Evolutionary conservation across 1,284 basidiomycete species (phyloP), one percentile per base, ranked within the genome.

Genomic region (Ustilago sp.): DNA sequence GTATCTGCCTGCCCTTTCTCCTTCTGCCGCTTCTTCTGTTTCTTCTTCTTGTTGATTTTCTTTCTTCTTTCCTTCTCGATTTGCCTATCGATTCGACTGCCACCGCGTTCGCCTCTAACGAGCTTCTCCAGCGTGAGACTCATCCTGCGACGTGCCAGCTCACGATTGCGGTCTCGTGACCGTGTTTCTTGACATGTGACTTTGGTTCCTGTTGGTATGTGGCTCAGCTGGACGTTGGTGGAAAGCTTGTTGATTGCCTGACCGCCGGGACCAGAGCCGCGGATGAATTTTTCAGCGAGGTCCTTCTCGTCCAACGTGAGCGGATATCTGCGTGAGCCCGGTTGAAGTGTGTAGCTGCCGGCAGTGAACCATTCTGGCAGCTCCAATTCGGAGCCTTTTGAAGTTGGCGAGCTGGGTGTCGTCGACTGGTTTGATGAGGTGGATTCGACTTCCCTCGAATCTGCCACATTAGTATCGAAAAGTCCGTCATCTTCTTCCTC

Each of bases 191-290:
- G 83, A 56, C 82, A 83, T 8, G 71, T 79, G 51, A 85, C 58
- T n/a, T 73, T 74, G n/a, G 62, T 73, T 12, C 78, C 77, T 2
- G 83, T 85, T 0, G 83, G 83, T 5, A 63, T 36, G 58, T 85
- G 83, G 0, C 72, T 68, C 8, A 85, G 76, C 45, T 79, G 74
- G 7, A 83, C 82, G 35, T 81, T 83, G 45, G 71, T 81, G 19
- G 77, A 74, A 32, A 80, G 69, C 74, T 83, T 85, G 71, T 86
- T 86, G 72, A 86, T 84, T 2, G 81, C 82, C 66, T 86, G 85
- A 2, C 85, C 85, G 12, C 85, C 85, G 0, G 81, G 80, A 0
- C 85, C 85, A 0, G 76, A 79, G 19, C 85, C 85, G 8, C 84
- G 77, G n/a, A 81, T 77, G 57, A 86, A 86, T 23, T 77, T 77